Evolutionary conservation across 768 basidiomycete species (phyloP).

Genomic region (Trametes villosa): DNA sequence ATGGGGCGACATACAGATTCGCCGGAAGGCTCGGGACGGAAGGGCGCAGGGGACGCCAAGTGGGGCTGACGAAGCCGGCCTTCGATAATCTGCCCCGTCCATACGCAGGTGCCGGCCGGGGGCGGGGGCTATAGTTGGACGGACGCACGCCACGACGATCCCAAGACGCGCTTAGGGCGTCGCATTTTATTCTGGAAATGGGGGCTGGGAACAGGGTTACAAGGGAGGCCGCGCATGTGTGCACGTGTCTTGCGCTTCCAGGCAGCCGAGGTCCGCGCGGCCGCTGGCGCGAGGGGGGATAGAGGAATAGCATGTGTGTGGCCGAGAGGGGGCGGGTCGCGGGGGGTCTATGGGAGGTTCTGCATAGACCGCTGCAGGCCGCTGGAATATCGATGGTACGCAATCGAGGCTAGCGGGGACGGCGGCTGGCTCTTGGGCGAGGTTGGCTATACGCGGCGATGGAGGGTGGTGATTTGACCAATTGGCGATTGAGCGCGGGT

Average conservation of each 20-base stretch:
- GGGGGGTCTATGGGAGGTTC: too few relatives aligned
- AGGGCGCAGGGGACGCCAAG: not conserved
- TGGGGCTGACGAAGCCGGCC: conserved; percentile 4
- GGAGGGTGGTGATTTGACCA: not conserved
- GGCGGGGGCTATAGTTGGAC: conserved; percentile 4
- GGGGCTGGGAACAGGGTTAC: not conserved
- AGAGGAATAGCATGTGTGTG: not conserved
- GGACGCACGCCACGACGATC: too few relatives aligned
- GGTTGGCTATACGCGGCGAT: not conserved
- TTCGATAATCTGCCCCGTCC: conserved; percentile 2
- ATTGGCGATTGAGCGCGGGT: not conserved
- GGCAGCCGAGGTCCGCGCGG: conserved; percentile 1
- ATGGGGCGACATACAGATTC: not conserved
- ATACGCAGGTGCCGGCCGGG: not conserved
- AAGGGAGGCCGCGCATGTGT: not conserved
- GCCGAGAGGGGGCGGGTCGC: too few relatives aligned
- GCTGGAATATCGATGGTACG: not conserved
- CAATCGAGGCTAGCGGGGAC: not conserved
- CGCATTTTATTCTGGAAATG: too few relatives aligned
- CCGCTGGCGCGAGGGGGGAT: not conserved
- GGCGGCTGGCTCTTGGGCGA: not conserved
- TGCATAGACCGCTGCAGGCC: too few relatives aligned
- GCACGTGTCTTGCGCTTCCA: not conserved
- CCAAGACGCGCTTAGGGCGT: too few relatives aligned
- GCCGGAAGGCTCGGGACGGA: not conserved